Conservation (phyloP, 352 stramenopile genomes). For the Stephanocyclus meneghinianus region DNA sequence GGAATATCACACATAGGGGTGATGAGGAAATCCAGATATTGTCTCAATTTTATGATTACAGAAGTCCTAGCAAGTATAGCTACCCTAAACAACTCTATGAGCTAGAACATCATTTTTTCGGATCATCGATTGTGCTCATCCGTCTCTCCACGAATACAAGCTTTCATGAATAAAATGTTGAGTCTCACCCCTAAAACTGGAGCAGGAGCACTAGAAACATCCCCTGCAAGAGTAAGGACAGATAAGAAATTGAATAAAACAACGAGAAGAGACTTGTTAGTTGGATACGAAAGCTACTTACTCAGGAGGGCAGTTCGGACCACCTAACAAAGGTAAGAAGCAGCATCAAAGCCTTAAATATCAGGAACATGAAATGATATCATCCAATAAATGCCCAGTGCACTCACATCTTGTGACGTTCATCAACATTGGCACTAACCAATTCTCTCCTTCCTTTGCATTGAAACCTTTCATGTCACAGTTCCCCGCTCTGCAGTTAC, state of each 20-base stretch:
- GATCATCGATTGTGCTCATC: too few relatives aligned
- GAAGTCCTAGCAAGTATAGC: too few relatives aligned
- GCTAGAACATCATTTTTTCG: too few relatives aligned
- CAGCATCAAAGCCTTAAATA: neutral
- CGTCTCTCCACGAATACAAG: neutral
- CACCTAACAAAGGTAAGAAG: neutral
- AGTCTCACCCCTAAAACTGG: neutral
- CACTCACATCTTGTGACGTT: constrained; percentile 12
- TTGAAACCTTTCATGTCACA: constrained; percentile 15
- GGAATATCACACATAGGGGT: too few relatives aligned
- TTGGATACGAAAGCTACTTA: neutral
- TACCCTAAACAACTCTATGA: too few relatives aligned
- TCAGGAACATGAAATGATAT: neutral
- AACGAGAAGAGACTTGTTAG: neutral
- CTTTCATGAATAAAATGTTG: neutral
- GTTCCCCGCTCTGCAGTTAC: constrained; percentile 16
- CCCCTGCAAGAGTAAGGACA: neutral
- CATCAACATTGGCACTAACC: constrained; percentile 22
- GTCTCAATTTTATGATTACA: too few relatives aligned
- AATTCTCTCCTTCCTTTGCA: constrained; percentile 16
- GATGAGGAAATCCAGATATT: too few relatives aligned
- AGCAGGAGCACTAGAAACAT: neutral
- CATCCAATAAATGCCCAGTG: neutral
- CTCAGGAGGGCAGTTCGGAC: constrained; percentile 13
- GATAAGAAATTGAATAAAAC: neutral